Base-by-base conservation (phyloP, 352 stramenopile species). In the Phytophthora palmivora region DNA sequence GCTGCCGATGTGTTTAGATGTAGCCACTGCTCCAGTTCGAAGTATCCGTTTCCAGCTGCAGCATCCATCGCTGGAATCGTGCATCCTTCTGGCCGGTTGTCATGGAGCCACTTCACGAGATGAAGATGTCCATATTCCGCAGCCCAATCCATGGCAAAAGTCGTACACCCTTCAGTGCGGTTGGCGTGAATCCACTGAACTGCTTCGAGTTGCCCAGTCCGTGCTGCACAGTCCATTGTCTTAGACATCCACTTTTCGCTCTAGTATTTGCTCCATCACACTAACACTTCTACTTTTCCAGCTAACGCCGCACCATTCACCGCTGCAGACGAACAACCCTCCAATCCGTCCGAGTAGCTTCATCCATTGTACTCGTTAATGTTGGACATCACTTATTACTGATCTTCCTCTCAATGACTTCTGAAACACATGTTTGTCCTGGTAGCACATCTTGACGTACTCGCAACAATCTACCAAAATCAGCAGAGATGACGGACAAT, bases 161-260 rank as follows among this genome's bases (percentile, higher is more conserved):
- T 38, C 0, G 48, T 66, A 18, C 48, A 70, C 5, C 54, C 62
- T 54, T 66, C 48, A 0, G 4, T 4, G 10, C 54, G 28, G 21
- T 58, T 54, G 0, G n/a, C 15, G 12, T 69, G 38, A 6, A 69
- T 37, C 60, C 51, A 69, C 6, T 39, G 36, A 2, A 65, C 54
- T 12, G 62, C 28, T 2, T 64, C 30, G 1, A 72, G 16, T 14
- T 59, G 36, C 4, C 63, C 44, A 39, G 48, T 49, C 1, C 18
- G 6, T 4, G 50, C 56, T 0, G 57, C 62, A 0, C 4, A 16
- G 26, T 67, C 30, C 41, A 47, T 70, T 3, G 53, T 47, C 26
- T 10, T 6, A 28, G 18, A 15, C 11, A 47, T 54, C 38, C 59
- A 68, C 18, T 51, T 34, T 24, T 62, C 51, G 10, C 5, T 16